Percentiles rank a stretch among this genome's conserved stretches.
Evolutionary conservation across 192 early-diverging fungal genomes (phyloP).

Genomic region (Borealophlyctis nickersoniae): DNA sequence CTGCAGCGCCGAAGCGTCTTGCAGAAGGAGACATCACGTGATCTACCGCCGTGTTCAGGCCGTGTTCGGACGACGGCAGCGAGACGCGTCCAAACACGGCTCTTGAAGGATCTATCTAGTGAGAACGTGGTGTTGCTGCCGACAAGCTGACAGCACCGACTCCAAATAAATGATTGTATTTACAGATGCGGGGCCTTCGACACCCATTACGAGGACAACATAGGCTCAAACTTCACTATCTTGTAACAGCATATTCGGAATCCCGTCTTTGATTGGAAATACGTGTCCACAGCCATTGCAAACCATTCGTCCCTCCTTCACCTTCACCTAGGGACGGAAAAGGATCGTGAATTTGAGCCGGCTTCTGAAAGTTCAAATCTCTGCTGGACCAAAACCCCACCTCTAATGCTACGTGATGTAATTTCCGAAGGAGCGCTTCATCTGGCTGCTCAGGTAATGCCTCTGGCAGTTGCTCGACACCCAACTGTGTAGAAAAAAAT

Average conservation of each 20-base stretch:
- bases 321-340: conserved; percentile 57
- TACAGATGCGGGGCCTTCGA: too few species aligned
- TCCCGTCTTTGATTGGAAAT: conserved; percentile 88
- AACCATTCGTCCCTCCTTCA: conserved; percentile 86
- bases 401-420: conserved; percentile 81
- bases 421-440: conserved; percentile 64
- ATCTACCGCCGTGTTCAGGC: too few species aligned
- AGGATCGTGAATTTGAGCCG: not conserved
- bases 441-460: conserved; percentile 59
- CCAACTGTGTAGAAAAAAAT: conserved; percentile 51
- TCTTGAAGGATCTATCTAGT: too few species aligned
- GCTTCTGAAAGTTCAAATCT: not conserved
- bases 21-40: too few species aligned
- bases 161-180: too few species aligned
- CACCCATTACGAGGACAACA: too few species aligned
- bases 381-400: conserved; percentile 44
- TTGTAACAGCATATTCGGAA: conserved; percentile 67
- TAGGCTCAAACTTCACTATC: conserved; percentile 47
- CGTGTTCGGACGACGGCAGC: too few species aligned
- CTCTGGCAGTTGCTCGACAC: conserved; percentile 63
- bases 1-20: not conserved
- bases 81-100: too few species aligned
- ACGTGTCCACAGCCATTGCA: conserved; percentile 87
- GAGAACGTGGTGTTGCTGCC: too few species aligned
- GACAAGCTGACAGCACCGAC: too few species aligned